Percentiles rank a stretch among this genome's conserved stretches.
phyloP scores from a whole-genome alignment of 495 filamentous ascomycete genomes.

The Penicillium silybi region DNA sequence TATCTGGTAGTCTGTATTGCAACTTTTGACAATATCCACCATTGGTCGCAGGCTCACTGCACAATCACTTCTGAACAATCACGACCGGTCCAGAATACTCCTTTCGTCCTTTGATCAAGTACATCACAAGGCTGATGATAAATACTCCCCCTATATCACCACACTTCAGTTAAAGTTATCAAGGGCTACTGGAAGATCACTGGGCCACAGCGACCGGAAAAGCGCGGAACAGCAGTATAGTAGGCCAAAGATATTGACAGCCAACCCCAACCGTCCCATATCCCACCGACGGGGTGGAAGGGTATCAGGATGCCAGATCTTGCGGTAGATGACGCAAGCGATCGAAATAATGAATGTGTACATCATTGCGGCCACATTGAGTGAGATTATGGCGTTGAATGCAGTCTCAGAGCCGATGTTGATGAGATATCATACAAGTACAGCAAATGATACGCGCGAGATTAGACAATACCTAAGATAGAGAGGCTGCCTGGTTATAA shows the following conservation, averaged over 20 bases:
- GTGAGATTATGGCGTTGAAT: constrained; percentile 45
- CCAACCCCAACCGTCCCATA: constrained; percentile 31
- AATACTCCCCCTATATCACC: constrained; percentile 41
- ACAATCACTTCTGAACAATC: constrained; percentile 1
- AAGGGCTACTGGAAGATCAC: constrained; percentile 27
- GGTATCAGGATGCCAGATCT: constrained; percentile 32
- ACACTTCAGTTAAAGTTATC: constrained; percentile 51
- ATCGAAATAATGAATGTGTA: constrained; percentile 41
- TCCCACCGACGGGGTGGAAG: constrained; percentile 41
- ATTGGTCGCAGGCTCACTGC: too few relatives aligned
- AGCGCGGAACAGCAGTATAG: constrained; percentile 34
- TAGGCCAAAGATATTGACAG: constrained; percentile 36
- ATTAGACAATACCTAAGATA: too few relatives aligned
- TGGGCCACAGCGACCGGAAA: constrained; percentile 46
- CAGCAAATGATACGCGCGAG: constrained; percentile 28
- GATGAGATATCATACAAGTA: constrained; percentile 35
- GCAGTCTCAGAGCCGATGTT: constrained; percentile 41
- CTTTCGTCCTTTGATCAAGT: constrained; percentile 23
- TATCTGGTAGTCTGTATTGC: too few relatives aligned
- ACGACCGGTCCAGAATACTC: constrained; percentile 29
- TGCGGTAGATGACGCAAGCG: constrained; percentile 33
- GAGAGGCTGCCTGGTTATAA: too few relatives aligned
- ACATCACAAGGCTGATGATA: constrained; percentile 31
- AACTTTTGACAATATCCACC: too few relatives aligned
- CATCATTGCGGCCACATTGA: constrained; percentile 38